Conservation (phyloP, 2,329 filamentous ascomycete genomes). For the Apiospora sp. region DNA sequence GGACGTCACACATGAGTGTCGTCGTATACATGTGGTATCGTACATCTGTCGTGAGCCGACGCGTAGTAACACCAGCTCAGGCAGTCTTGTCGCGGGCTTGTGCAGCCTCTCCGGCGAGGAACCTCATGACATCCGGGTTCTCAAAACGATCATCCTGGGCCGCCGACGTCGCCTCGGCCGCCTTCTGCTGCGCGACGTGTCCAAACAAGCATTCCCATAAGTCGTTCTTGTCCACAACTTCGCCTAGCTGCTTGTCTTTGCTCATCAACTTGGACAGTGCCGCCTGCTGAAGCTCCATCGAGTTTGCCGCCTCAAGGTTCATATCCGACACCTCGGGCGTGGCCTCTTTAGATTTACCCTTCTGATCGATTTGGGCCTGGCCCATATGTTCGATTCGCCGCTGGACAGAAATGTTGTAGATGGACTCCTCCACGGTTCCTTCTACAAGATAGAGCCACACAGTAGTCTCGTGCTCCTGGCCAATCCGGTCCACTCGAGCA, state of each 20-base stretch:
- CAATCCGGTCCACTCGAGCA: slow-evolving; percentile 92
- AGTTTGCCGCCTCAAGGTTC: slow-evolving; percentile 82
- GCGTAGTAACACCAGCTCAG: background rate
- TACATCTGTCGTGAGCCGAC: background rate
- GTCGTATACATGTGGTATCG: background rate
- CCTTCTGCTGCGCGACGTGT: slow-evolving; percentile 49
- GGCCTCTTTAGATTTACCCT: slow-evolving; percentile 49
- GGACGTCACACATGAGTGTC: background rate
- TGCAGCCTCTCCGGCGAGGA: slow-evolving; percentile 56
- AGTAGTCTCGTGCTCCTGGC: slow-evolving; percentile 85
- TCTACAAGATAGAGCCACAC: slow-evolving; percentile 96
- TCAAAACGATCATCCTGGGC: slow-evolving; percentile 39
- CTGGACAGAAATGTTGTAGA: slow-evolving; percentile 85
- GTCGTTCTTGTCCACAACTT: slow-evolving; percentile 80
- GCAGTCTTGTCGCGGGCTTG: slow-evolving; percentile 39
- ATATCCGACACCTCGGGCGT: slow-evolving; percentile 62
- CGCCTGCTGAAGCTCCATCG: slow-evolving; percentile 80
- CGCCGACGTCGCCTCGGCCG: slow-evolving; percentile 25
- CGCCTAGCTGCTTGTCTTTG: slow-evolving; percentile 75
- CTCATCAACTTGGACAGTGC: slow-evolving; percentile 74
- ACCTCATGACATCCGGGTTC: slow-evolving; percentile 48
- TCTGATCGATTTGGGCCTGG: slow-evolving; percentile 40
- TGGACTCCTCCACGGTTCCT: slow-evolving; percentile 89
- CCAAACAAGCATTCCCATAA: slow-evolving; percentile 92
- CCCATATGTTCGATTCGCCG: slow-evolving; percentile 81